A percentile compares a stretch with the other conserved stretches of the same genome.
Conservation (phyloP, 176 grass and related monocot species). For the Cenchrus fungigraminus region DNA sequence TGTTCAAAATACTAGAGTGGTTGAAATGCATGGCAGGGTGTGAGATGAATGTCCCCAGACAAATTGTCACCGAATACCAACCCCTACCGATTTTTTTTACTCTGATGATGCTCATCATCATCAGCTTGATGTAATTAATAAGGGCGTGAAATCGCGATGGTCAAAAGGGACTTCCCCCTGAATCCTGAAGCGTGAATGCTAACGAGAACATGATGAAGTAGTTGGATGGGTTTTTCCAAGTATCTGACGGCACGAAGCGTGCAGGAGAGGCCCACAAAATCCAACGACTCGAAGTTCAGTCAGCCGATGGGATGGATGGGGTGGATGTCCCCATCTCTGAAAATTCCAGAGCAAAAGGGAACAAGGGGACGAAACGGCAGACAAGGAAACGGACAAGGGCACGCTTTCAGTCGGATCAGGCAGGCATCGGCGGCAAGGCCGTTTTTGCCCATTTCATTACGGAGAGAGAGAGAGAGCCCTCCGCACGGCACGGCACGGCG, state of each 20-base stretch:
- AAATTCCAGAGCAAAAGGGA: too few relatives aligned
- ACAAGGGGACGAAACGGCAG: not conserved
- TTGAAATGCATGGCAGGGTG: not conserved
- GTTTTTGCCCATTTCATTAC: not conserved
- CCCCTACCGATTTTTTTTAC: too few relatives aligned
- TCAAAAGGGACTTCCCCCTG: not conserved
- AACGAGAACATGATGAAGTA: not conserved
- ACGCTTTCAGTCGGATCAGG: too few relatives aligned
- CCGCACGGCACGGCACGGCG: not conserved
- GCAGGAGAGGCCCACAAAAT: too few relatives aligned
- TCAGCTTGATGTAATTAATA: not conserved
- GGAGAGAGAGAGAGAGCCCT: too few relatives aligned
- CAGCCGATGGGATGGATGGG: not conserved
- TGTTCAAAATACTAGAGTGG: not conserved
- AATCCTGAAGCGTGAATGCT: not conserved
- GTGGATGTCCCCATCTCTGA: not conserved
- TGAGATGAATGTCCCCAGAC: not conserved
- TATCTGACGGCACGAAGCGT: too few relatives aligned
- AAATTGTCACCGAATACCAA: not conserved
- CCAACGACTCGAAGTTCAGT: not conserved
- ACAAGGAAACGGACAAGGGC: not conserved
- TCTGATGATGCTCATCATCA: too few relatives aligned
- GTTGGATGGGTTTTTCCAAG: not conserved
- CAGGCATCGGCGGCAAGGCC: not conserved
- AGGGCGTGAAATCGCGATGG: not conserved